Conservation (phyloP, 2,329 filamentous ascomycete species). For the Sordariomycetes sp. region DNA sequence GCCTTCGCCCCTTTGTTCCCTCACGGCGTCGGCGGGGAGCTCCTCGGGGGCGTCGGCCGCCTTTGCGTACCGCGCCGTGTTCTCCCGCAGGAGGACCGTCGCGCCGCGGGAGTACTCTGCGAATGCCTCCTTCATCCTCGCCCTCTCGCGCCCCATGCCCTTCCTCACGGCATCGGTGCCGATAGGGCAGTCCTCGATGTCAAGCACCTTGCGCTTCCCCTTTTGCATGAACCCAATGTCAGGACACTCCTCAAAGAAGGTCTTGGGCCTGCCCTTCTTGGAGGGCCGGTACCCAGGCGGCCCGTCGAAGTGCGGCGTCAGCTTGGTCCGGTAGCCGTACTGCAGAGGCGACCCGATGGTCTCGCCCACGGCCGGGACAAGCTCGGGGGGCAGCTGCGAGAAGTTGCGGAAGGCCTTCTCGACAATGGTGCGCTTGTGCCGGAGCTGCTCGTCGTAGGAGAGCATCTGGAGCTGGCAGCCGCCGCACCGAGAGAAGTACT, state of each 20-base stretch:
- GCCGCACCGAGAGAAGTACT: slow-evolving; percentile 77
- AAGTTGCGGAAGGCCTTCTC: slow-evolving; percentile 90
- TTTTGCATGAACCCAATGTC: slow-evolving; percentile 86
- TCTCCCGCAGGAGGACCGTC: slow-evolving; percentile 80
- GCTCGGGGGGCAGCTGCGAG: slow-evolving; percentile 62
- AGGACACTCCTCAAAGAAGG: slow-evolving; percentile 49
- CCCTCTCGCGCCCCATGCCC: slow-evolving; percentile 69
- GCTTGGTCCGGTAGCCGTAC: slow-evolving; percentile 90
- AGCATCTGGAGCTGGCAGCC: slow-evolving; percentile 99
- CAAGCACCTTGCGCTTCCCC: slow-evolving; percentile 64
- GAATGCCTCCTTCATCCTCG: slow-evolving; percentile 58
- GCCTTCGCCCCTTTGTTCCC: slow-evolving; percentile 39
- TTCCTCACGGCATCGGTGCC: slow-evolving; percentile 73
- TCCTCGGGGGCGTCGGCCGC: slow-evolving; percentile 13
- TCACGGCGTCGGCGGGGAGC: slow-evolving; percentile 20
- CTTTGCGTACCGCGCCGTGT: slow-evolving; percentile 54
- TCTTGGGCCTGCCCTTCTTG: slow-evolving; percentile 30
- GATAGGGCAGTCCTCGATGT: slow-evolving; percentile 96
- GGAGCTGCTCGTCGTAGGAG: slow-evolving; percentile 72
- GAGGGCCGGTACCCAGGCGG: slow-evolving; percentile 43
- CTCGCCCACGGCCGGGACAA: slow-evolving; percentile 63
- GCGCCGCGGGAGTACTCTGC: slow-evolving; percentile 66
- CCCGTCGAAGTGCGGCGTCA: slow-evolving; percentile 90
- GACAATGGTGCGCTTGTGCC: slow-evolving; percentile 72
- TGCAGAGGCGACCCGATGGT: slow-evolving; percentile 85